Base-by-base conservation (phyloP, 2,329 filamentous ascomycete genomes). In the Ophiognomonia clavigignenti-juglandacearum region DNA sequence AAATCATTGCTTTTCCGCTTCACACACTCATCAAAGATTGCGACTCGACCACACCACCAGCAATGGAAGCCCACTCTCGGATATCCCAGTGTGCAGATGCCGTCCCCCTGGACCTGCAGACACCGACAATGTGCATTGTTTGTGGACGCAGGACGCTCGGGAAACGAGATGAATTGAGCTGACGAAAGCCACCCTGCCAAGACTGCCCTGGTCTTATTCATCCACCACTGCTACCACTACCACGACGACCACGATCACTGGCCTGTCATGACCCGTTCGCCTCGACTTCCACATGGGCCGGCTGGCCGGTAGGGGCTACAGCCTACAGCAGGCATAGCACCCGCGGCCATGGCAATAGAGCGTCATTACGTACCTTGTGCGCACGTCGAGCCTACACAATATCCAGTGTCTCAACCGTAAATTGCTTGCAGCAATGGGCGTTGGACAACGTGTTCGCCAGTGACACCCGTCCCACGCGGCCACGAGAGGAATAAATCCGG, bases 371-470 rank as follows among this genome's bases (percentile, higher is more conserved):
- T 31, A 14, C 34, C 8, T 11, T 16, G 16, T 13, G 4, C 16
- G 34, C 34, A 36, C n/a, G 34, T 20, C 41, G 14, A 35, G 19
- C 34, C 39, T 36, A 39, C 44, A 38, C 36, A 11, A 27, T 34
- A 27, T 11, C 20, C 22, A 31, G 13, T 43, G 40, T 48, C 45
- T 47, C 48, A 47, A 37, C 44, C 39, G 39, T 43, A 47, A 37
- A 51, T 51, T 48, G 48, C 48, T 45, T 51, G 48, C 48, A 51
- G 48, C 27, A 11, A 36, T 36, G 18, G 16, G 13, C 13, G 42
- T 43, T 18, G n/a, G 36, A 39, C 46, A 44, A 20, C 38, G 20
- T 22, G 46, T 36, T 29, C 34, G 20, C 44, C 46, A 37, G 50
- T 46, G 35, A 32, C 46, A 49, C 42, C 7, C 23, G 39, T 49